These are phyloP conservation scores for Trichodelitschia bisporula DNA, from an alignment of 495 filamentous ascomycete species.

Conservation along the genomic window DNA sequence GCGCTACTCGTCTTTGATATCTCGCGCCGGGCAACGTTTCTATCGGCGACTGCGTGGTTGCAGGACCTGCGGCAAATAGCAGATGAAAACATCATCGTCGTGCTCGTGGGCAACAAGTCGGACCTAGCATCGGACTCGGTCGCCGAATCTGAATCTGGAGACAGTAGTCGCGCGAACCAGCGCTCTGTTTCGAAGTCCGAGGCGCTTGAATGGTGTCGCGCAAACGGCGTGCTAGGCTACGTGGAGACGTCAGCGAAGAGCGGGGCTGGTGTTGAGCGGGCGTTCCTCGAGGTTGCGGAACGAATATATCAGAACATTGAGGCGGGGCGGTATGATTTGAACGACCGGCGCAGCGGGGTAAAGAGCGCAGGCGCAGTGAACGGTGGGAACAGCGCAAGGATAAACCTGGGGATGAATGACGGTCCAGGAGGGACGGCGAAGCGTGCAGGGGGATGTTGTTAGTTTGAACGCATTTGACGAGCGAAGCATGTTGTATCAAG, in stretches of 20 bases:
- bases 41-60: slow-evolving; percentile 69
- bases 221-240: slow-evolving; percentile 65
- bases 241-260: slow-evolving; percentile 93
- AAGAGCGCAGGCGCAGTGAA: slow-evolving; percentile 44
- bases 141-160: slow-evolving; percentile 1
- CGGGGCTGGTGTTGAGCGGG: slow-evolving; percentile 75
- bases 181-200: slow-evolving; percentile 55
- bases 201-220: slow-evolving; percentile 65
- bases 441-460: slow-evolving; percentile 18
- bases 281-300: slow-evolving; percentile 81
- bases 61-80: slow-evolving; percentile 80
- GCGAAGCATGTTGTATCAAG: no score
- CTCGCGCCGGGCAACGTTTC: slow-evolving; percentile 59
- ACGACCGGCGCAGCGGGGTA: slow-evolving; percentile 82
- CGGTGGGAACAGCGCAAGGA: slow-evolving; percentile 20
- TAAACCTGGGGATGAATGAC: slow-evolving; percentile 33
- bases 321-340: slow-evolving; percentile 76
- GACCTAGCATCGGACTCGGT: slow-evolving; percentile 32
- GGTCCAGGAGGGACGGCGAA: slow-evolving; percentile 20
- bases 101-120: slow-evolving; percentile 84
- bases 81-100: slow-evolving; percentile 77
- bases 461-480: no score
- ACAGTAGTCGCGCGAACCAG: slow-evolving; percentile 26
- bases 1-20: slow-evolving; percentile 93
- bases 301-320: slow-evolving; percentile 90